Conservation (phyloP, 163 green algal genomes). For the Smithsoniella earleae region DNA sequence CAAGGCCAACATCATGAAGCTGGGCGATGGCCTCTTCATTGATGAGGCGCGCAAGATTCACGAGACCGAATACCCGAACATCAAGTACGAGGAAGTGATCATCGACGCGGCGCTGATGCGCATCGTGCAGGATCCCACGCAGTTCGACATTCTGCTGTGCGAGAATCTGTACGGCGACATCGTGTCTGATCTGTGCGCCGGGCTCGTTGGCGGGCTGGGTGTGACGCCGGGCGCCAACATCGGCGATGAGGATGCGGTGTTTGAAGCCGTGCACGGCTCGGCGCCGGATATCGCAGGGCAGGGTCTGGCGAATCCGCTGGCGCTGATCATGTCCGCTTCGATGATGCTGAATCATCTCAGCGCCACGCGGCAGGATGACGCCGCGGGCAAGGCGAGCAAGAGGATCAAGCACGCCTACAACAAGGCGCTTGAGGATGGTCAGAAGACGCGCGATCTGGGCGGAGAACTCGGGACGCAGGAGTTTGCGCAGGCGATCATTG, state of each 20-base stretch:
- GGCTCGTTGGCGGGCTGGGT: conserved; percentile 89
- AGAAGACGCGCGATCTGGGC: too few relatives aligned
- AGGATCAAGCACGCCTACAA: too few relatives aligned
- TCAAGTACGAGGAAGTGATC: conserved; percentile 93
- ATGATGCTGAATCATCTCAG: conserved; percentile 94
- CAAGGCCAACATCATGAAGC: conserved; percentile 97
- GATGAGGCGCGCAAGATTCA: conserved; percentile 48
- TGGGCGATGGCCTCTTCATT: conserved; percentile 85
- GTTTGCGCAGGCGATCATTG: too few relatives aligned
- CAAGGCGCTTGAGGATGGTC: too few relatives aligned
- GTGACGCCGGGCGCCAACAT: conserved; percentile 89
- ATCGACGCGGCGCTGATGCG: too few relatives aligned
- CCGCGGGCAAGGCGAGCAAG: too few relatives aligned
- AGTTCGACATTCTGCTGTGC: conserved; percentile 94
- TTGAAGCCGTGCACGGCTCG: conserved; percentile 93
- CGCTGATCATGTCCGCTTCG: conserved; percentile 67
- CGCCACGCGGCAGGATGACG: too few relatives aligned
- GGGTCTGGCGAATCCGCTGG: conserved; percentile 90
- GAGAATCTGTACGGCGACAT: conserved; percentile 98
- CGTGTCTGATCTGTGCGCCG: conserved; percentile 89
- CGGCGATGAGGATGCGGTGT: conserved; percentile 71
- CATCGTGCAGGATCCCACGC: too few relatives aligned
- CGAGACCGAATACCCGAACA: conserved; percentile 65
- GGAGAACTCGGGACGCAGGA: too few relatives aligned
- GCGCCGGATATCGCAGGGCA: conserved; percentile 91